These are phyloP conservation scores for Exophiala calicioides DNA, from an alignment of 2,329 filamentous ascomycete genomes.

Conservation along the genomic window DNA sequence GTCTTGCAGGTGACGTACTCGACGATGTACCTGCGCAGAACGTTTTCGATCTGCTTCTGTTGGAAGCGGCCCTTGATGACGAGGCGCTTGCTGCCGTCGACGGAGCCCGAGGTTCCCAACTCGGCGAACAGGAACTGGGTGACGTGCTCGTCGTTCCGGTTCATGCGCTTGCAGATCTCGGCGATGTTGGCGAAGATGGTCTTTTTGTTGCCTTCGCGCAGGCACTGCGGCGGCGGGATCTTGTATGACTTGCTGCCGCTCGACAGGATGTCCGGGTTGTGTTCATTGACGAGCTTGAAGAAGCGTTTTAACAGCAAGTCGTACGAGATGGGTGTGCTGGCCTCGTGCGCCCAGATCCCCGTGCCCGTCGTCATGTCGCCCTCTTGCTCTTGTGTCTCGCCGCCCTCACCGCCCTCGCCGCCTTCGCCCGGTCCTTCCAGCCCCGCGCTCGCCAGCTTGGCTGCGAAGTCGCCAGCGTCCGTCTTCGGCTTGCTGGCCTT, in stretches of 20 bases:
- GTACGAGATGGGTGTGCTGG: slow-evolving; percentile 77
- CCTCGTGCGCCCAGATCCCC: slow-evolving; percentile 85
- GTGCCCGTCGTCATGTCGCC: slow-evolving; percentile 86
- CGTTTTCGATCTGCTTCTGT: slow-evolving; percentile 98
- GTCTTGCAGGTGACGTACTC: slow-evolving; percentile 93
- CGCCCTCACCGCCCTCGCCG: slow-evolving; percentile 55
- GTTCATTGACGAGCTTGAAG: slow-evolving; percentile 90
- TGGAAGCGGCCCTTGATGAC: slow-evolving; percentile 99
- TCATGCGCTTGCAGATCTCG: slow-evolving; percentile 99
- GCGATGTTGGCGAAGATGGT: slow-evolving; percentile 99
- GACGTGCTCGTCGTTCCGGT: slow-evolving; percentile 96
- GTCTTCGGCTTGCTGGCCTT: slow-evolving; percentile 65
- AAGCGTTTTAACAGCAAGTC: slow-evolving; percentile 83
- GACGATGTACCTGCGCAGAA: slow-evolving; percentile 93
- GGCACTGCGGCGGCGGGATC: slow-evolving; percentile 96
- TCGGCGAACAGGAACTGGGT: slow-evolving; percentile 97
- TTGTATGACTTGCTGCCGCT: slow-evolving; percentile 94
- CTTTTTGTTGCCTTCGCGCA: slow-evolving; percentile 99
- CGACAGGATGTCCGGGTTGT: slow-evolving; percentile 93
- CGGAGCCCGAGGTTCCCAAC: slow-evolving; percentile 93
- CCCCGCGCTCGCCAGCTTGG: slow-evolving; percentile 63
- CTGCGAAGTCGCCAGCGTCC: slow-evolving; percentile 65
- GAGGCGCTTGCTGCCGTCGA: slow-evolving; percentile 86
- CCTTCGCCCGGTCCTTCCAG: slow-evolving; percentile 57
- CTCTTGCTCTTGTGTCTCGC: slow-evolving; percentile 39